phyloP scores from a whole-genome alignment of 495 filamentous ascomycete species.

The Baudoinia panamericana region DNA sequence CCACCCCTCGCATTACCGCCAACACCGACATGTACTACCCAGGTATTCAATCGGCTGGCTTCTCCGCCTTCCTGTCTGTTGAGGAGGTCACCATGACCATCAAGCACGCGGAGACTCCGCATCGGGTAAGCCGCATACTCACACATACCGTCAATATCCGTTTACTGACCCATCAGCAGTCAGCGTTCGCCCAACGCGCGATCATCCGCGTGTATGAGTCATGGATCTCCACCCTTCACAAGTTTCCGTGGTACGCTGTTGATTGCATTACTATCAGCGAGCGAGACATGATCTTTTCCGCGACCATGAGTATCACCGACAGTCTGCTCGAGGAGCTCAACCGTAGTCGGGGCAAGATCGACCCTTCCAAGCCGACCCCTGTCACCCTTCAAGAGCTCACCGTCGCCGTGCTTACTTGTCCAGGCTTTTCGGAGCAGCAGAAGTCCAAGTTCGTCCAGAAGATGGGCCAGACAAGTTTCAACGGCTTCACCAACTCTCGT shows the following conservation, averaged over 20 bases:
- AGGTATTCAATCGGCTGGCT: slow-evolving; percentile 34
- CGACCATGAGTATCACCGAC: slow-evolving; percentile 38
- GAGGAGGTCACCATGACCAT: slow-evolving; percentile 58
- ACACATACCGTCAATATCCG: too few relatives aligned
- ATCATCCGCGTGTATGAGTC: slow-evolving; percentile 63
- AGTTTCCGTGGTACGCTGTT: slow-evolving; percentile 60
- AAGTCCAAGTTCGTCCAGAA: slow-evolving; percentile 7
- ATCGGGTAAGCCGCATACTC: slow-evolving; percentile 42
- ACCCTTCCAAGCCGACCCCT: slow-evolving; percentile 28
- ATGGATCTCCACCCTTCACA: slow-evolving; percentile 60
- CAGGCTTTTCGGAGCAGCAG: slow-evolving; percentile 26
- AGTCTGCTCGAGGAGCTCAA: slow-evolving; percentile 32
- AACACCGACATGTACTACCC: slow-evolving; percentile 39
- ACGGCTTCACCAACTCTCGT: not conserved
- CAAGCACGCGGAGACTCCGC: slow-evolving; percentile 54
- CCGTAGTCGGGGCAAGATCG: slow-evolving; percentile 8
- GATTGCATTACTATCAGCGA: slow-evolving; percentile 51
- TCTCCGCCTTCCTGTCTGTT: slow-evolving; percentile 52
- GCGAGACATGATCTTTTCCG: slow-evolving; percentile 44
- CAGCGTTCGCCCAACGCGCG: slow-evolving; percentile 49
- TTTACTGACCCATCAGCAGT: slow-evolving; percentile 31
- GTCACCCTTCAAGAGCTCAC: slow-evolving; percentile 35
- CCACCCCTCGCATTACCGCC: slow-evolving; percentile 30
- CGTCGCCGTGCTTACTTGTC: slow-evolving; percentile 19
- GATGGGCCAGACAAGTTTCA: slow-evolving; percentile 2